Percentiles rank a stretch among this genome's conserved stretches.
phyloP scores from a whole-genome alignment of 169 alveolate genomes.

The Cryptosporidium xiaoi region DNA sequence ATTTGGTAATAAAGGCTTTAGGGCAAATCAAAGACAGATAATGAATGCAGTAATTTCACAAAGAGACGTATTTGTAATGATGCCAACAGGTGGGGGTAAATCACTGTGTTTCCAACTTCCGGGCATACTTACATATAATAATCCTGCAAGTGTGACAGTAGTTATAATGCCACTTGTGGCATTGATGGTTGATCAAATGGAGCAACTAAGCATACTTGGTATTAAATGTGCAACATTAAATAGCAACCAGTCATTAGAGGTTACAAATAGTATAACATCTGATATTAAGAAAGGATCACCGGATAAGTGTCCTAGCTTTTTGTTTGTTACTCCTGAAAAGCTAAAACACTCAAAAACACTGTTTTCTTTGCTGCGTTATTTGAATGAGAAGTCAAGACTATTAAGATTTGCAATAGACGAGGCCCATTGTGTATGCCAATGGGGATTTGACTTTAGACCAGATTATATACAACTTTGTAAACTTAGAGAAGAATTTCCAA shows the following conservation, averaged over 20 bases:
- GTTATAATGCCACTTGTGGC: constrained; percentile 93
- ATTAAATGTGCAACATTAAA: constrained; percentile 78
- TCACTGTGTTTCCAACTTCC: constrained; percentile 95
- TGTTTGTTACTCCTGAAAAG: constrained; percentile 95
- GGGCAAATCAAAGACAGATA: constrained; percentile 92
- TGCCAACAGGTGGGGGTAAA: constrained; percentile 99
- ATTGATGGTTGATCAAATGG: constrained; percentile 92
- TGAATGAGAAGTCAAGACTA: constrained; percentile 85
- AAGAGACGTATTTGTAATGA: constrained; percentile 93
- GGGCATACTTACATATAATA: constrained; percentile 83
- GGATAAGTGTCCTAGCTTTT: constrained; percentile 75
- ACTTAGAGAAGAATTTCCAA: constrained; percentile 88
- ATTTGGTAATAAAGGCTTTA: constrained; percentile 82
- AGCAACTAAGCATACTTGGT: constrained; percentile 82
- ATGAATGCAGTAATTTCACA: constrained; percentile 91
- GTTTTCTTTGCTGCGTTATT: constrained; percentile 79
- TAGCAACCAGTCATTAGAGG: constrained; percentile 76
- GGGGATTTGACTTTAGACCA: constrained; percentile 99
- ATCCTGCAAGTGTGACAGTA: constrained; percentile 86
- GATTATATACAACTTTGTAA: constrained; percentile 90
- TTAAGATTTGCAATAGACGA: constrained; percentile 97
- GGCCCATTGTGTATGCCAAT: constrained; percentile 99
- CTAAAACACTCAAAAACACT: constrained; percentile 85
- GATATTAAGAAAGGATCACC: constrained; percentile 17
- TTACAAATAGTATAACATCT: constrained; percentile 2